These are phyloP conservation scores for Podospora australis DNA, from an alignment of 495 filamentous ascomycete genomes.

Conservation along the genomic window DNA sequence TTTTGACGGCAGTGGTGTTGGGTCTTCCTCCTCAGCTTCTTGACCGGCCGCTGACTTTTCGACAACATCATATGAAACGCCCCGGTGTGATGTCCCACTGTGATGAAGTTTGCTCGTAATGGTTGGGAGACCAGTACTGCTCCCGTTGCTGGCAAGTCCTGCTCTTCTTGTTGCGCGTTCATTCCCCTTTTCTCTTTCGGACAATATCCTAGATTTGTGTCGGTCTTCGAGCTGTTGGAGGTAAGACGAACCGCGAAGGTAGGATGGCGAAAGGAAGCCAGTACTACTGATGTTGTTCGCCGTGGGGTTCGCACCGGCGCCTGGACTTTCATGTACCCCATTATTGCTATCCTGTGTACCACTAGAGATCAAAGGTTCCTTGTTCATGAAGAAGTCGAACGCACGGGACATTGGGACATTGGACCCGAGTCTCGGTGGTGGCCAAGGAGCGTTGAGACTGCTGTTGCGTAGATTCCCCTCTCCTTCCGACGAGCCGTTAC, in stretches of 20 bases:
- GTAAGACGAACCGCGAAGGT: slow-evolving; percentile 71
- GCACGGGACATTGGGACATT: not conserved
- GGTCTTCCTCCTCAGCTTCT: slow-evolving; percentile 42
- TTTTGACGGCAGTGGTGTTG: slow-evolving; percentile 66
- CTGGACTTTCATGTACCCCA: not conserved
- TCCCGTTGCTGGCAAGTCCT: slow-evolving; percentile 57
- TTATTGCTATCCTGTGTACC: not conserved
- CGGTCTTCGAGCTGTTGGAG: slow-evolving; percentile 65
- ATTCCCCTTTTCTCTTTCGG: slow-evolving; percentile 25
- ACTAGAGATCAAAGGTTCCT: slow-evolving; percentile 23
- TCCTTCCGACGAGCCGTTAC: no score
- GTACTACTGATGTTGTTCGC: slow-evolving; percentile 20
- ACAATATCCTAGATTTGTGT: slow-evolving; percentile 51
- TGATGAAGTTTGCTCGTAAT: no score
- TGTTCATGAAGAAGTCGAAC: slow-evolving; percentile 4
- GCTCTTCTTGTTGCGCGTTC: slow-evolving; percentile 35
- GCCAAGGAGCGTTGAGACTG: slow-evolving; percentile 15
- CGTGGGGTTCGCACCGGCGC: slow-evolving; percentile 10
- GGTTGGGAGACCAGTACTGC: no score
- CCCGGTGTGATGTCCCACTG: slow-evolving; percentile 55
- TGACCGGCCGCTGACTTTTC: slow-evolving; percentile 59
- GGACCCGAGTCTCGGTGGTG: not conserved
- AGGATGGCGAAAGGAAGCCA: slow-evolving; percentile 70
- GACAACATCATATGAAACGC: slow-evolving; percentile 79
- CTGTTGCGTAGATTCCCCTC: slow-evolving; percentile 19